These are phyloP conservation scores for Wallacemonas rigidus DNA, from an alignment of 208 protist species.

Conservation along the genomic window DNA sequence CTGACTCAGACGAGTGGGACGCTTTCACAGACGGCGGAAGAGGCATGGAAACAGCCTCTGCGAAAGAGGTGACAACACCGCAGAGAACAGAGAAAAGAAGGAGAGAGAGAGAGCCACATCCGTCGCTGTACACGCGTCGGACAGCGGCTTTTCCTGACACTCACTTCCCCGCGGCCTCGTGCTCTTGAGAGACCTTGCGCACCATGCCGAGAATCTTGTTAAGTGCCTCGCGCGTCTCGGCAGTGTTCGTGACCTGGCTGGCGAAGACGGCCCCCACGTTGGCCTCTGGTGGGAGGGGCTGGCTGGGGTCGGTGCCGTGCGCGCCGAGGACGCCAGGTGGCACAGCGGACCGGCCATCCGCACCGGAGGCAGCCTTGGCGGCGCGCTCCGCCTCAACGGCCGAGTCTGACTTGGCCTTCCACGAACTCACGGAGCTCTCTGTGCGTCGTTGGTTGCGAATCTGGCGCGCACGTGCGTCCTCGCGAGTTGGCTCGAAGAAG, in stretches of 20 bases:
- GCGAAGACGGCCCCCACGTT: conserved; percentile 34
- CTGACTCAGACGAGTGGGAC: too few relatives aligned
- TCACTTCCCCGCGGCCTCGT: conserved; percentile 15
- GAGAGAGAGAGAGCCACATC: conserved; percentile 7
- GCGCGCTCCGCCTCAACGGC: conserved; percentile 5
- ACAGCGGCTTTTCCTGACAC: too few relatives aligned
- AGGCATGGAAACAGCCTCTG: too few relatives aligned
- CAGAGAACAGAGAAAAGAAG: background rate
- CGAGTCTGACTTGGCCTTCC: background rate
- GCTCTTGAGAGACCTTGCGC: background rate
- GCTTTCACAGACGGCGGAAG: too few relatives aligned
- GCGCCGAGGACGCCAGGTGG: background rate
- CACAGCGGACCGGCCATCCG: background rate
- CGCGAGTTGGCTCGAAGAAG: conserved; percentile 64
- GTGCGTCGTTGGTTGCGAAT: conserved; percentile 36
- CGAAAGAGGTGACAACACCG: too few relatives aligned
- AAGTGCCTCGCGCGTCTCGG: conserved; percentile 39
- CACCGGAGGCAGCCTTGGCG: background rate
- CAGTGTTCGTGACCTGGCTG: conserved; percentile 29
- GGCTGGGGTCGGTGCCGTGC: conserved; percentile 20
- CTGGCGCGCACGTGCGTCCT: conserved; percentile 49
- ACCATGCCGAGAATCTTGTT: conserved; percentile 30
- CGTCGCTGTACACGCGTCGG: too few relatives aligned
- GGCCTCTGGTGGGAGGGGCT: conserved; percentile 25
- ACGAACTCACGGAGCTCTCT: conserved; percentile 25